Evolutionary conservation across 768 basidiomycete genomes (phyloP).

Genomic region (Mycena indigotica): DNA sequence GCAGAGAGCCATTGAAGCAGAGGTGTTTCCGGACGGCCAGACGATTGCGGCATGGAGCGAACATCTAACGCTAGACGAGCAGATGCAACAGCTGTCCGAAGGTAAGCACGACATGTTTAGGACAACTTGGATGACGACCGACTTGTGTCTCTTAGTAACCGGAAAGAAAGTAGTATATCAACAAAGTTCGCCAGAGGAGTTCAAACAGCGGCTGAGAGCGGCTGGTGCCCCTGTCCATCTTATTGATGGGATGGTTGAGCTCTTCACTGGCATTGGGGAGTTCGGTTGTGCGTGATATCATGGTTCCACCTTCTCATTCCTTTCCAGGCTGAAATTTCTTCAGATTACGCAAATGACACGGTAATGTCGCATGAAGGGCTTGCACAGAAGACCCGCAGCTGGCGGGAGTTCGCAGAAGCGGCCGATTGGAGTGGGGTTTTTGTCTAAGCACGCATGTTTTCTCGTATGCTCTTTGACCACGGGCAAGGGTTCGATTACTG

Average conservation of each 20-base stretch:
- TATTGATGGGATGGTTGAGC: constrained; percentile 1
- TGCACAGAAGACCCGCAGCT: not conserved
- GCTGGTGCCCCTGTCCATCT: not conserved
- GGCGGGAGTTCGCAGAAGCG: constrained; percentile 9
- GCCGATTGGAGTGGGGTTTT: constrained; percentile 10
- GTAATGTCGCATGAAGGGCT: constrained; percentile 3
- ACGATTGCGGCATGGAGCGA: not conserved
- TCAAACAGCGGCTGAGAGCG: not conserved
- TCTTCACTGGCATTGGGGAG: not conserved
- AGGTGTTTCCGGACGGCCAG: not conserved
- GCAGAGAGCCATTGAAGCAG: constrained; percentile 1
- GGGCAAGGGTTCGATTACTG: too few species aligned
- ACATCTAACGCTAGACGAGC: not conserved
- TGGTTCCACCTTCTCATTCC: not conserved
- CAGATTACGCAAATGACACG: constrained; percentile 4
- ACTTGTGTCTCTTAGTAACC: not conserved
- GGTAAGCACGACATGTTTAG: not conserved
- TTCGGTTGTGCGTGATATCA: constrained; percentile 7
- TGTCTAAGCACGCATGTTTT: not conserved
- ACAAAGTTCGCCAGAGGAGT: constrained; percentile 7
- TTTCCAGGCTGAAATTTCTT: not conserved
- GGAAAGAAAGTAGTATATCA: constrained; percentile 8
- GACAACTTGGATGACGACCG: not conserved
- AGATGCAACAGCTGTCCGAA: constrained; percentile 2
- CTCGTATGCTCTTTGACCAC: not conserved